phyloP scores from a whole-genome alignment of 768 basidiomycete species.

The Boletus pseudo-olivaceus region DNA sequence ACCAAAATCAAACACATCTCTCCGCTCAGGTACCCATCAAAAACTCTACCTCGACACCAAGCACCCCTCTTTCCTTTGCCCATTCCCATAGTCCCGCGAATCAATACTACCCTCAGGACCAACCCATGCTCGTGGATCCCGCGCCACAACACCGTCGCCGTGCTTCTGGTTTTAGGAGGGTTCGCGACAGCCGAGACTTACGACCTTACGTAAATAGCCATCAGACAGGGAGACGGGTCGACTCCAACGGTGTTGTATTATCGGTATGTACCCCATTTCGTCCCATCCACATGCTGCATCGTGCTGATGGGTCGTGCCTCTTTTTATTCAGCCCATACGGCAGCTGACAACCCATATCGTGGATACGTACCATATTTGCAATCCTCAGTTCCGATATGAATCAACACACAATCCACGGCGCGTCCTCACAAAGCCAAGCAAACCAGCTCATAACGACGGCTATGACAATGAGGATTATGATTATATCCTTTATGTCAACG shows the following conservation, averaged over 20 bases:
- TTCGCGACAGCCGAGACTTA: conserved; percentile 74
- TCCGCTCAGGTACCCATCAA: conserved; percentile 46
- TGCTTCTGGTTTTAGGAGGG: conserved; percentile 72
- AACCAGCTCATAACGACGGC: conserved; percentile 92
- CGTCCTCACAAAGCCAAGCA: conserved; percentile 96
- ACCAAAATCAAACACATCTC: conserved; percentile 50
- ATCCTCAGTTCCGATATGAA: conserved; percentile 93
- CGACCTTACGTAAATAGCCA: conserved; percentile 67
- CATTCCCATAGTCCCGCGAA: conserved; percentile 49
- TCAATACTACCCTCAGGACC: conserved; percentile 61
- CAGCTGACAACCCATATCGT: conserved; percentile 82
- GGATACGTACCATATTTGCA: conserved; percentile 92
- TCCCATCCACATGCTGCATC: conserved; percentile 1
- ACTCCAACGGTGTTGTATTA: conserved; percentile 69
- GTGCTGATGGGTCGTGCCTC: conserved; percentile 2
- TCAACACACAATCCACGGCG: conserved; percentile 91
- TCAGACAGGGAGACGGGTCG: conserved; percentile 69
- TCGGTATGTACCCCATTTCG: conserved; percentile 55
- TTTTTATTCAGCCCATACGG: conserved; percentile 45
- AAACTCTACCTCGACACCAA: conserved; percentile 62
- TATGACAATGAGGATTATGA: conserved; percentile 99
- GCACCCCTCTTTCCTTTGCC: conserved; percentile 68
- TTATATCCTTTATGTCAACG: conserved; percentile 99
- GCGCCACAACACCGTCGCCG: conserved; percentile 57
- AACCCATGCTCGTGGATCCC: conserved; percentile 70